These are phyloP conservation scores for Ustilago bromivora DNA, from an alignment of 1,284 basidiomycete species.

Conservation along the genomic window DNA sequence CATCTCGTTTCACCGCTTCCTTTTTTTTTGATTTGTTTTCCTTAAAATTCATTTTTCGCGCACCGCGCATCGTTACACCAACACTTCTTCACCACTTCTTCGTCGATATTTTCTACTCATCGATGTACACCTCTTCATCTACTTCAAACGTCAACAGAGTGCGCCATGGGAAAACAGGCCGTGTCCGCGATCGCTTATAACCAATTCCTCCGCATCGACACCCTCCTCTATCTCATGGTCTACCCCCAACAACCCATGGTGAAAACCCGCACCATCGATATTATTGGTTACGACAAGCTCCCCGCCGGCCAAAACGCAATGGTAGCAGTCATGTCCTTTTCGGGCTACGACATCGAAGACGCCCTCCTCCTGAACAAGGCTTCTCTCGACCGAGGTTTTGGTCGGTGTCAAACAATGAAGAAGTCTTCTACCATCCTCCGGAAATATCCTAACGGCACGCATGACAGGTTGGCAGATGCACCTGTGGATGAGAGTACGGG, in stretches of 20 bases:
- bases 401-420: conserved; percentile 94
- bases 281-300: conserved; percentile 94
- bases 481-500: conserved; percentile 80
- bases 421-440: conserved; percentile 94
- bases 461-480: conserved; percentile 93
- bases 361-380: conserved; percentile 92
- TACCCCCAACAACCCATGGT: conserved; percentile 99
- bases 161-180: conserved; percentile 99
- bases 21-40: too few relatives aligned
- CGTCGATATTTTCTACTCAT: too few relatives aligned
- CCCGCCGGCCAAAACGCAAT: conserved; percentile 99
- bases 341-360: conserved; percentile 99
- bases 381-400: conserved; percentile 91
- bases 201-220: conserved; percentile 97
- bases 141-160: conserved; percentile 72
- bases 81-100: too few relatives aligned
- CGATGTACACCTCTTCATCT: too few relatives aligned
- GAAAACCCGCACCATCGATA: conserved; percentile 89
- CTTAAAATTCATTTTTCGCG: too few relatives aligned
- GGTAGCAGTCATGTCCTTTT: conserved; percentile 98
- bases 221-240: conserved; percentile 96
- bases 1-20: too few relatives aligned
- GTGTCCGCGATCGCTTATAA: conserved; percentile 99
- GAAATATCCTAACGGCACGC: conserved; percentile 97
- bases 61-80: too few relatives aligned